A percentile compares a stretch with the other conserved stretches of the same genome.
Evolutionary conservation across 768 basidiomycete species (phyloP).

Genomic region (Leucosporidium scottii): DNA sequence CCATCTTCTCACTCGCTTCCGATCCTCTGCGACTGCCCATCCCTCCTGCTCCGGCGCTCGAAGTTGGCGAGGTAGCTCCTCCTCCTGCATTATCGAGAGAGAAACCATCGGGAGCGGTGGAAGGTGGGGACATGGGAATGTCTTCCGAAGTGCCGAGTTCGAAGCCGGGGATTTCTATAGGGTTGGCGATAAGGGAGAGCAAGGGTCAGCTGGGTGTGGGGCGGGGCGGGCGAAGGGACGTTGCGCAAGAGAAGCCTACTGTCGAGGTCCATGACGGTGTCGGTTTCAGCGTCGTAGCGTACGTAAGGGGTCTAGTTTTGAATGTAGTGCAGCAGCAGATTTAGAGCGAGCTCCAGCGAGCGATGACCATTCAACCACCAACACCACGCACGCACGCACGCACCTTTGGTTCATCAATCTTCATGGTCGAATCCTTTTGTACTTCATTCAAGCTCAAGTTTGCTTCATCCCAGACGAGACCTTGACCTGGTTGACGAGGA

Average conservation of each 20-base stretch:
- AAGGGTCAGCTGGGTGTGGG: not conserved
- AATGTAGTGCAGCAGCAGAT: too few relatives aligned
- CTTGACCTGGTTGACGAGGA: not conserved
- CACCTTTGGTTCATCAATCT: slow-evolving; percentile 37
- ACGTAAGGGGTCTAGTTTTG: slow-evolving; percentile 33
- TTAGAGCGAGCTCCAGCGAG: too few relatives aligned
- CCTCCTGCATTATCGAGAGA: not conserved
- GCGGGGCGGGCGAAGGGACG: too few relatives aligned
- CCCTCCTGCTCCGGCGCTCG: not conserved
- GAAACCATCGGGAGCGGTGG: too few relatives aligned
- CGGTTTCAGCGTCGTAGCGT: slow-evolving; percentile 38
- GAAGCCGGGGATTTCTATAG: slow-evolving; percentile 38
- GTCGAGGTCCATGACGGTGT: slow-evolving; percentile 38
- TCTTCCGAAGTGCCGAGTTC: slow-evolving; percentile 31
- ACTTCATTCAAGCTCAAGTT: slow-evolving; percentile 37
- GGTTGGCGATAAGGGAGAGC: not conserved
- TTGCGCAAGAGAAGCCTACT: too few relatives aligned
- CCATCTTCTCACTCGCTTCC: slow-evolving; percentile 34
- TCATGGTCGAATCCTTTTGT: slow-evolving; percentile 33
- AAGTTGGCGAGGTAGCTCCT: too few relatives aligned
- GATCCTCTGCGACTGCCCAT: slow-evolving; percentile 2
- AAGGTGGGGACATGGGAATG: not conserved
- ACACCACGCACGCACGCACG: too few relatives aligned
- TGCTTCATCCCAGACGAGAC: slow-evolving; percentile 34
- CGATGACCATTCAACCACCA: too few relatives aligned